Conservation (phyloP, 2,329 filamentous ascomycete genomes). For the Cladosporium sp. region DNA sequence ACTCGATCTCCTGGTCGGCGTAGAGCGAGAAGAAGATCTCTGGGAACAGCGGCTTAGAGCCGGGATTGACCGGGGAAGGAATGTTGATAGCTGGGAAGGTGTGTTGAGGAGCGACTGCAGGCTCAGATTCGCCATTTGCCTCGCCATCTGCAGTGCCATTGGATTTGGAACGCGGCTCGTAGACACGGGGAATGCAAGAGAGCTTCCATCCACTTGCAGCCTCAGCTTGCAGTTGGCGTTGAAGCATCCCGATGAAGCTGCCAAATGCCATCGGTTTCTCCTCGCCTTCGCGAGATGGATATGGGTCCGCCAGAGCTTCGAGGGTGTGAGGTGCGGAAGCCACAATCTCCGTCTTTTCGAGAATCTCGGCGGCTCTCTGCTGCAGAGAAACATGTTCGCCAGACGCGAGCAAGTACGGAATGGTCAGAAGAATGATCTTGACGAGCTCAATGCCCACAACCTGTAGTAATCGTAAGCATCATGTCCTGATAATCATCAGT, state of each 20-base stretch:
- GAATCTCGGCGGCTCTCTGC: slow-evolving; percentile 68
- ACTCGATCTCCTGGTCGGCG: slow-evolving; percentile 72
- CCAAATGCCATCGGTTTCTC: slow-evolving; percentile 59
- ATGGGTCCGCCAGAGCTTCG: slow-evolving; percentile 82
- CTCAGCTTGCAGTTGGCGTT: slow-evolving; percentile 79
- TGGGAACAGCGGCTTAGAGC: slow-evolving; percentile 74
- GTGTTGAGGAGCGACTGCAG: slow-evolving; percentile 54
- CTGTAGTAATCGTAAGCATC: slow-evolving; percentile 33
- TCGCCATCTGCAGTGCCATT: slow-evolving; percentile 44
- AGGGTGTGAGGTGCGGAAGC: slow-evolving; percentile 81
- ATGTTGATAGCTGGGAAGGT: slow-evolving; percentile 69
- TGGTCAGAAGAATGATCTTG: slow-evolving; percentile 91
- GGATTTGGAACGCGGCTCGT: slow-evolving; percentile 34
- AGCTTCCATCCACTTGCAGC: slow-evolving; percentile 70
- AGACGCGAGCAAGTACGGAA: slow-evolving; percentile 81
- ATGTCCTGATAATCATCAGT: background rate
- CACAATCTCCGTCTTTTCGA: slow-evolving; percentile 94
- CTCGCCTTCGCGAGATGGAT: slow-evolving; percentile 55
- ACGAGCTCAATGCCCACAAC: slow-evolving; percentile 74
- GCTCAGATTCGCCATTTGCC: slow-evolving; percentile 58
- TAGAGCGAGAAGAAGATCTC: slow-evolving; percentile 95
- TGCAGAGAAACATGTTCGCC: slow-evolving; percentile 61
- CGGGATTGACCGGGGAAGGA: slow-evolving; percentile 69
- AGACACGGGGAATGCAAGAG: slow-evolving; percentile 55
- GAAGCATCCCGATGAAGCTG: slow-evolving; percentile 74